Percentiles rank a stretch among this genome's conserved stretches.
These are phyloP conservation scores for Artomyces pyxidatus DNA, from an alignment of 768 basidiomycete genomes.

Conservation along the genomic window DNA sequence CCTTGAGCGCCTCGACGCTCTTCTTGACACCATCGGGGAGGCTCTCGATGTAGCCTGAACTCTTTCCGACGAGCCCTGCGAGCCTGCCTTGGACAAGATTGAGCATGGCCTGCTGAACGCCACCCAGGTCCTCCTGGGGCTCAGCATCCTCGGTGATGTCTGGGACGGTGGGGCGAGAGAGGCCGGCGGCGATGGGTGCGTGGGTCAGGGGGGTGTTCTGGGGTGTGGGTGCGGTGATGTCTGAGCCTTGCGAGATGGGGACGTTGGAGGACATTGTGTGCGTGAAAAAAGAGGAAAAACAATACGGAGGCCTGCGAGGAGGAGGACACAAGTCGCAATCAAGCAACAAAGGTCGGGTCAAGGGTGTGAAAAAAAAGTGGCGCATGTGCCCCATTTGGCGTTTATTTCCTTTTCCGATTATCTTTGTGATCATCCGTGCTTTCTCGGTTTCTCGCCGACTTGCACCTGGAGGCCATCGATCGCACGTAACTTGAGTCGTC, in stretches of 20 bases:
- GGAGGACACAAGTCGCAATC: no score
- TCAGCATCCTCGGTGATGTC: slow-evolving; percentile 82
- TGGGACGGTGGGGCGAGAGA: slow-evolving; percentile 84
- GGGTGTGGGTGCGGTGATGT: slow-evolving; percentile 83
- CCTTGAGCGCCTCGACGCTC: slow-evolving; percentile 88
- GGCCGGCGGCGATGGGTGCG: slow-evolving; percentile 69
- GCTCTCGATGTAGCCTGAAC: slow-evolving; percentile 91
- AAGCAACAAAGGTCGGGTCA: no score
- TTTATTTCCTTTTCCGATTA: no score
- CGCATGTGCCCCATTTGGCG: no score
- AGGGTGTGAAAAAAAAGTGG: no score
- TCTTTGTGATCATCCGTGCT: no score
- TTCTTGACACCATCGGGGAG: slow-evolving; percentile 75
- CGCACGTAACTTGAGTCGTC: no score
- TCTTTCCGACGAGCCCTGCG: slow-evolving; percentile 76
- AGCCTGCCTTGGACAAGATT: slow-evolving; percentile 87
- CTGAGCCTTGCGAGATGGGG: slow-evolving; percentile 45
- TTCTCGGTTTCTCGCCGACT: no score
- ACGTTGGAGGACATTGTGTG: slow-evolving; percentile 59
- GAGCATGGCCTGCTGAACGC: slow-evolving; percentile 56
- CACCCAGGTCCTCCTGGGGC: slow-evolving; percentile 52
- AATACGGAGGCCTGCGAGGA: no score
- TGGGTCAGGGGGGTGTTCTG: slow-evolving; percentile 86
- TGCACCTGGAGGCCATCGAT: no score
- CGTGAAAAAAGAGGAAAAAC: slow-evolving; percentile 20